A percentile compares a stretch with the other conserved stretches of the same genome.
phyloP scores from a whole-genome alignment of 129 eudicot species.

The Centaurea solstitialis region DNA sequence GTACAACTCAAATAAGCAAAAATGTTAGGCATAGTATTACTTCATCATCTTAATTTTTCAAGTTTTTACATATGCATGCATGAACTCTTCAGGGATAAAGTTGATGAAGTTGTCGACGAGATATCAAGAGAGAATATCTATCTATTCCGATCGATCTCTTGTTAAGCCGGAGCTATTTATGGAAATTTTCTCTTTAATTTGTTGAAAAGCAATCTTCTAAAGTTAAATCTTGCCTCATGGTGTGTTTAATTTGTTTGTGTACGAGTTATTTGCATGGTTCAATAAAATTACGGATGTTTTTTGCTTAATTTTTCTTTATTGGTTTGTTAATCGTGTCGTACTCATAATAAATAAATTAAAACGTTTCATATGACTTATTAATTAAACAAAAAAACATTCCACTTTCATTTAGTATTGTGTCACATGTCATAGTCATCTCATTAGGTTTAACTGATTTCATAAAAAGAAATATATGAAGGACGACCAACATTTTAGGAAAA shows the following conservation, averaged over 20 bases:
- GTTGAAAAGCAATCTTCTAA: constrained; percentile 15
- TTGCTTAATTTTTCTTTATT: neutral
- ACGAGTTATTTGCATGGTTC: neutral
- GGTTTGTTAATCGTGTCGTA: neutral
- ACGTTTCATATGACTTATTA: neutral
- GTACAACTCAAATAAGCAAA: neutral
- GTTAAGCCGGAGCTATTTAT: constrained; percentile 11
- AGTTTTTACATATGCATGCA: constrained; percentile 3
- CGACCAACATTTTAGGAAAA: neutral
- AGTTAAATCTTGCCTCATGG: constrained; percentile 14
- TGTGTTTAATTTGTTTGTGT: constrained; percentile 9
- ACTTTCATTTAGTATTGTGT: neutral
- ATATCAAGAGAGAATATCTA: neutral
- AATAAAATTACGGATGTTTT: constrained; percentile 18
- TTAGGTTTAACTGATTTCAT: neutral
- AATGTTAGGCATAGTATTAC: neutral
- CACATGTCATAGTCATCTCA: neutral
- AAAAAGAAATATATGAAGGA: neutral
- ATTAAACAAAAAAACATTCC: neutral
- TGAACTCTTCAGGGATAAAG: constrained; percentile 22
- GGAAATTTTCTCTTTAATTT: constrained; percentile 16
- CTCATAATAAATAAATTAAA: neutral
- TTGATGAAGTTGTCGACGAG: constrained; percentile 9
- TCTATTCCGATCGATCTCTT: neutral
- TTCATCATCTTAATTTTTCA: neutral